These are phyloP conservation scores for Xylaria sp. DNA, from an alignment of 2,329 filamentous ascomycete genomes.

Conservation along the genomic window DNA sequence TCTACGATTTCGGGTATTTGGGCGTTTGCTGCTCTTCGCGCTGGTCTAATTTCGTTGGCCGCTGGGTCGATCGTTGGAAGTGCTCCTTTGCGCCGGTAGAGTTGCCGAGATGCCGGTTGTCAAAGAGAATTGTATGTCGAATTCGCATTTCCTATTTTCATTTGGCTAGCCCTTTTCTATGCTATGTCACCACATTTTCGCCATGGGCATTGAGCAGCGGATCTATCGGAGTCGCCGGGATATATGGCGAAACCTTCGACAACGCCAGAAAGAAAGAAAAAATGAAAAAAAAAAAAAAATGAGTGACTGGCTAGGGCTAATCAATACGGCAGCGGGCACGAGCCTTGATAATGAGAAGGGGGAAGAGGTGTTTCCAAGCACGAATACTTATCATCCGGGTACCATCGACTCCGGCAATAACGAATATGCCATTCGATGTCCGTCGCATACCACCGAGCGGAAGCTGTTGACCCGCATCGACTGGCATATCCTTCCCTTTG, in stretches of 20 bases:
- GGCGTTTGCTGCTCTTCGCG: background rate
- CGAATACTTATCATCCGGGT: slow-evolving; percentile 48
- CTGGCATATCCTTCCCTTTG: slow-evolving; percentile 75
- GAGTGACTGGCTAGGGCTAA: slow-evolving; percentile 33
- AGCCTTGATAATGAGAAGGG: slow-evolving; percentile 44
- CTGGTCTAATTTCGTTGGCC: background rate
- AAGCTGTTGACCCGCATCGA: slow-evolving; percentile 77
- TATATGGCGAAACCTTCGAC: background rate
- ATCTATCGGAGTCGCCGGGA: background rate
- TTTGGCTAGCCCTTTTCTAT: background rate
- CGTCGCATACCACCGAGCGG: slow-evolving; percentile 69
- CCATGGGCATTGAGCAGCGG: background rate
- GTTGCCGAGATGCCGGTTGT: background rate
- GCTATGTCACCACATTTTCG: background rate
- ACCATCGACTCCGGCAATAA: slow-evolving; percentile 47
- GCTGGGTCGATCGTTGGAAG: background rate
- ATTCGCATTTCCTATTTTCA: background rate
- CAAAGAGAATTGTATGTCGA: background rate
- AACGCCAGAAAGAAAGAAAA: background rate
- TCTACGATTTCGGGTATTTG: background rate
- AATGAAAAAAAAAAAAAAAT: background rate
- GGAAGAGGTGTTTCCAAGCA: slow-evolving; percentile 36
- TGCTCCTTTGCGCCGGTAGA: background rate
- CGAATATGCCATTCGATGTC: slow-evolving; percentile 55
- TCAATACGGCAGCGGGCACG: slow-evolving; percentile 25